Evolutionary conservation across 2,329 filamentous ascomycete genomes (phyloP).

Genomic region (Xylaria digitata): DNA sequence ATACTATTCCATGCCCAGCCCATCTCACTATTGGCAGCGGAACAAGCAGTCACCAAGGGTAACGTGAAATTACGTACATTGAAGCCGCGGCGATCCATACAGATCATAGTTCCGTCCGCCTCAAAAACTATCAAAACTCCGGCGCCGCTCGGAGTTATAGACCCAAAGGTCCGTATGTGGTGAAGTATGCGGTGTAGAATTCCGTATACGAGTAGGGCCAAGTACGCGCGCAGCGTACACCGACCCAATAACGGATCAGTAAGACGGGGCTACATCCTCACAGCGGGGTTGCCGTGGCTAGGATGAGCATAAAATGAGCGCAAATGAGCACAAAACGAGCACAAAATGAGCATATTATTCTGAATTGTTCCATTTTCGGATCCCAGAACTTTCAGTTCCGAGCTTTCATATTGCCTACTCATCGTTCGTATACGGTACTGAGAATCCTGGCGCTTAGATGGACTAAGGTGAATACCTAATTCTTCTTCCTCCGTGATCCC

Average conservation of each 20-base stretch:
- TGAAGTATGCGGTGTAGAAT: neutral
- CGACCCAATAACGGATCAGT: neutral
- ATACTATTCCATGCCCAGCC: neutral
- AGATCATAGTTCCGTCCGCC: neutral
- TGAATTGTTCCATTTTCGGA: no score
- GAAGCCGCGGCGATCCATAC: no score
- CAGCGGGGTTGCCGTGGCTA: neutral
- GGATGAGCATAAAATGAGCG: neutral
- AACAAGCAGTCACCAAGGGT: neutral
- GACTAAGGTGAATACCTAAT: no score
- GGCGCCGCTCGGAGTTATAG: neutral
- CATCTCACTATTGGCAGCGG: neutral
- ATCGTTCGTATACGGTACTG: no score
- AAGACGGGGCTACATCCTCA: neutral
- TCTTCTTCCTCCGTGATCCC: no score
- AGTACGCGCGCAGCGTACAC: neutral
- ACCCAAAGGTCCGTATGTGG: neutral
- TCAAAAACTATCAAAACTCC: constrained; percentile 2
- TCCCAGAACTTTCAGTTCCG: no score
- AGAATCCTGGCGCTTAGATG: no score
- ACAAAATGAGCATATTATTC: neutral
- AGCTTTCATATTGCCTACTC: no score
- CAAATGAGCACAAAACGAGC: neutral
- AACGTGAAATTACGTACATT: neutral
- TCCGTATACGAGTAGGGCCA: neutral